A percentile compares a stretch with the other conserved stretches of the same genome.
phyloP scores from a whole-genome alignment of 768 basidiomycete species.

The Fomitopsis serialis region DNA sequence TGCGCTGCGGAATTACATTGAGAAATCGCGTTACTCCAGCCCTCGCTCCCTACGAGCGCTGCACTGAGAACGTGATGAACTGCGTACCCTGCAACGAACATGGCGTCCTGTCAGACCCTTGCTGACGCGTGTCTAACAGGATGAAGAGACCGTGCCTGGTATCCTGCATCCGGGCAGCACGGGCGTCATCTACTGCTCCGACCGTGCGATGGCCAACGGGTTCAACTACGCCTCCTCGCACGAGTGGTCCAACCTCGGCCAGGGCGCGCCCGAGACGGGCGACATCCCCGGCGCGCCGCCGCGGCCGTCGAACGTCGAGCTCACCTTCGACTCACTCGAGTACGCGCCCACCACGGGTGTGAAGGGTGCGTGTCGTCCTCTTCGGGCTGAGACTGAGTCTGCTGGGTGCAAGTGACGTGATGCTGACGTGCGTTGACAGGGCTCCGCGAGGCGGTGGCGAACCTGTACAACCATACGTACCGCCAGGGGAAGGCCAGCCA shows the following conservation, averaged over 20 bases:
- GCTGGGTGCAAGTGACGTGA: neutral
- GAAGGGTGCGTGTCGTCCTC: conserved; percentile 43
- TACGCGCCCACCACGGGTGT: conserved; percentile 94
- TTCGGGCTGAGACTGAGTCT: too few relatives aligned
- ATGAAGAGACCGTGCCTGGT: conserved; percentile 88
- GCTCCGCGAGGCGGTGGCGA: conserved; percentile 85
- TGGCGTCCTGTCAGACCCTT: neutral
- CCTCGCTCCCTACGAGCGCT: too few relatives aligned
- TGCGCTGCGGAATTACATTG: too few relatives aligned
- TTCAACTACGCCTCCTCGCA: conserved; percentile 75
- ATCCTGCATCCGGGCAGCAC: conserved; percentile 71
- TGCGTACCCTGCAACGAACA: neutral
- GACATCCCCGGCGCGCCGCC: conserved; percentile 75
- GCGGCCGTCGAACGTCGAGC: conserved; percentile 57
- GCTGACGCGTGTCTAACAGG: conserved; percentile 29
- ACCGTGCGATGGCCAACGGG: conserved; percentile 93
- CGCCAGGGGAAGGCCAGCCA: conserved; percentile 74
- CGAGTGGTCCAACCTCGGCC: conserved; percentile 88
- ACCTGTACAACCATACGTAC: conserved; percentile 85
- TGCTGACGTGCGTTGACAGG: conserved; percentile 30
- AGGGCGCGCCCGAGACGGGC: conserved; percentile 88
- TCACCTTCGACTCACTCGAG: conserved; percentile 67
- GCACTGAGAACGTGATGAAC: too few relatives aligned
- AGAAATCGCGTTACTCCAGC: too few relatives aligned
- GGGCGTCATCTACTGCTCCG: conserved; percentile 81